Base-by-base conservation (phyloP, 257 asterid genomes). In the Misopates orontium region DNA sequence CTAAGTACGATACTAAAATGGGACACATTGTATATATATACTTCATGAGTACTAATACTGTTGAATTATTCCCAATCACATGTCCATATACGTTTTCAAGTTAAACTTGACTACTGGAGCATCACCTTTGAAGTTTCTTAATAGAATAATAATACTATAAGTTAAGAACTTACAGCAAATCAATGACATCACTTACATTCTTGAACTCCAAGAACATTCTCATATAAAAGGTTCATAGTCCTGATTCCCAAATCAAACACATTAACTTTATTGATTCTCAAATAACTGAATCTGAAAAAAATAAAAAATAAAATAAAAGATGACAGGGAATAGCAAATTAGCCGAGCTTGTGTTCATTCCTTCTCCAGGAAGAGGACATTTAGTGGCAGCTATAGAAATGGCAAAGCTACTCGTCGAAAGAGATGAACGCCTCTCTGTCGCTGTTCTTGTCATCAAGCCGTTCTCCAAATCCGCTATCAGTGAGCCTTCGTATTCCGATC, bases 291-390 rank as follows among this genome's bases (percentile, higher is more conserved):
- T 4, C 9, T 16, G 36, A 2, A 28, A 28, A 28, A 28, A 4
- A 8, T n/a, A 36, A 36, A 36, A 10, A 7, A 28, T 2, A 28
- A 60, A 60, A 10, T 12, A 49, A 18, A 56, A 24, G 54, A 70
- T 53, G 79, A 20, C 22, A 58, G 25, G 20, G 19, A 42, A 41
- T 1, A 32, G 13, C n/a, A 31, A 18, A 9, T 36, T 36, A 41
- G 10, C 49, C 20, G 79, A 82, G 53, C 47, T 82, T 6, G 50
- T 79, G 21, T 71, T 82, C 69, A 71, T 79, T 56, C 87, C 87
- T 50, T 21, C 58, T 6, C 79, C 82, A 1, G 69, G 75, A 21
- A 62, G 72, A 40, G 83, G 88, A 0, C 88, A 79, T 45, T 22
- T 79, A 12, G 59, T 47, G 1, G 68, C 85, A 2, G 28, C 77